phyloP scores from a whole-genome alignment of 73 alveolate species.

The Paraurostyla sp. region DNA sequence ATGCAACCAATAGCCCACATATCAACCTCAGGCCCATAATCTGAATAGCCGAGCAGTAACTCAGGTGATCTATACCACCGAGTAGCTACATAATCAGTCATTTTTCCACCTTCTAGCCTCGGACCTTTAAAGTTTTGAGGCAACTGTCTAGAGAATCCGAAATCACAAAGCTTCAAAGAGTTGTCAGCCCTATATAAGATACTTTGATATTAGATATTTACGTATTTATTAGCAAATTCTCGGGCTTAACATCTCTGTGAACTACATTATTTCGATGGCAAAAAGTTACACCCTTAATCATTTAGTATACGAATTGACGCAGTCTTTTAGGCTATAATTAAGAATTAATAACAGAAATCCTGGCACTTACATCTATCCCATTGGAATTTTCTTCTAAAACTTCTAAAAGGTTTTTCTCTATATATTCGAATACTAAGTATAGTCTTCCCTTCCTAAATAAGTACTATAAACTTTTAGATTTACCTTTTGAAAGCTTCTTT shows the following conservation, averaged over 20 bases:
- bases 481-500: slow-evolving; percentile 60
- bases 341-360: slow-evolving; percentile 8
- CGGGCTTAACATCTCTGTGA: slow-evolving; percentile 75
- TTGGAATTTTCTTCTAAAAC: slow-evolving; percentile 29
- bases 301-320: too few relatives aligned
- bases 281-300: slow-evolving; percentile 2
- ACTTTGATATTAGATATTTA: too few relatives aligned
- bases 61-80: slow-evolving; percentile 90
- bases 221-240: slow-evolving; percentile 40
- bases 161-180: slow-evolving; percentile 73
- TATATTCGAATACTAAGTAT: slow-evolving; percentile 69
- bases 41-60: slow-evolving; percentile 77
- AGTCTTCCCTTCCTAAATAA: too few relatives aligned
- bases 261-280: slow-evolving; percentile 22
- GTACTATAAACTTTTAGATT: too few relatives aligned
- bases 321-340: too few relatives aligned
- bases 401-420: slow-evolving; percentile 66
- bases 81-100: slow-evolving; percentile 88
- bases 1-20: slow-evolving; percentile 89
- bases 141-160: slow-evolving; percentile 80
- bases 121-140: too few relatives aligned
- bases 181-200: too few relatives aligned
- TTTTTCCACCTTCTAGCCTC: slow-evolving; percentile 54
- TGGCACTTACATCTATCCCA: slow-evolving; percentile 18
- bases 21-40: slow-evolving; percentile 78